These are phyloP conservation scores for Oryza rufipogon DNA, from an alignment of 176 grass and related monocot genomes.

Conservation along the genomic window DNA sequence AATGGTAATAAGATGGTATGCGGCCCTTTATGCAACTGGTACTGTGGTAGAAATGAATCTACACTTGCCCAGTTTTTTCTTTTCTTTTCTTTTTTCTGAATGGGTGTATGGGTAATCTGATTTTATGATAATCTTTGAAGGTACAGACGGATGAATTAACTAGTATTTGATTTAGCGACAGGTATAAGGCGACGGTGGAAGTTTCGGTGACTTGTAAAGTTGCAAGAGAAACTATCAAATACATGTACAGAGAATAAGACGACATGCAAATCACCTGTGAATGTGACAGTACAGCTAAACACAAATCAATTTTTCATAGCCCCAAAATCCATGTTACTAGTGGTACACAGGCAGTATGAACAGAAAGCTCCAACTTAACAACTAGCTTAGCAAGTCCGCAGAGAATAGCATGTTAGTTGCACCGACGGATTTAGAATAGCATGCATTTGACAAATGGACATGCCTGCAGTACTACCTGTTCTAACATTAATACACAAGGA, in stretches of 20 bases:
- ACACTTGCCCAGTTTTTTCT: neutral
- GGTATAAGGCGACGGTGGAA: neutral
- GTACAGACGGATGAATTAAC: too few relatives aligned
- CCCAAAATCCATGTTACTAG: neutral
- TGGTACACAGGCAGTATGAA: neutral
- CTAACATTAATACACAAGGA: neutral
- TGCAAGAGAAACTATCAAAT: neutral
- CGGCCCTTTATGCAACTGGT: neutral
- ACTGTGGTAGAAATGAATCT: neutral
- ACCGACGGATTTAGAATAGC: neutral
- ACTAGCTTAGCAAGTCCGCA: constrained; percentile 6
- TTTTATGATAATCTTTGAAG: too few relatives aligned
- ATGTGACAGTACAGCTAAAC: neutral
- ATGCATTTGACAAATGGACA: constrained; percentile 28
- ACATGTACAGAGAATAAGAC: neutral
- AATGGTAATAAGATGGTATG: neutral
- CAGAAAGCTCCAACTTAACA: neutral
- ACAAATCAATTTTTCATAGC: neutral
- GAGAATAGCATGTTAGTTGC: constrained; percentile 10
- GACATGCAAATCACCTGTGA: neutral
- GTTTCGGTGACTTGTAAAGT: neutral
- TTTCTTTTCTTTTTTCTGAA: too few relatives aligned
- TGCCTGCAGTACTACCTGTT: constrained; percentile 7
- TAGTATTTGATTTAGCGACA: neutral
- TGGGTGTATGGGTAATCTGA: too few relatives aligned